Evolutionary conservation across 371 early-diverging fungal species (phyloP).

Genomic region (Lichtheimia ornata): DNA sequence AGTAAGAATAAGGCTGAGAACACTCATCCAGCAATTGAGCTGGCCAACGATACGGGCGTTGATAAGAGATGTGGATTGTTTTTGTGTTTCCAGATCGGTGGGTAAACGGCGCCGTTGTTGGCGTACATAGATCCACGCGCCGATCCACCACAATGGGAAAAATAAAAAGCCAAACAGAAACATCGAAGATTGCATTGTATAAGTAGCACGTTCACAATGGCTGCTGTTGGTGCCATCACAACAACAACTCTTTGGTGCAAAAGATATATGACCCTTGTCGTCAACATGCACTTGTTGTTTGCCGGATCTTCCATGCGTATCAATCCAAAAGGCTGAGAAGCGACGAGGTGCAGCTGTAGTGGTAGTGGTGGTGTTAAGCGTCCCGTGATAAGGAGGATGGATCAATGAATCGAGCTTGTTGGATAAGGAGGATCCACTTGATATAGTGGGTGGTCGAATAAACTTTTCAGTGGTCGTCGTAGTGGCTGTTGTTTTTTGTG

Average conservation of each 20-base stretch:
- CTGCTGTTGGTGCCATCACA: too few species aligned
- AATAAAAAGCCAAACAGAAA: constrained; percentile 18
- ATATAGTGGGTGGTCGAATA: constrained; percentile 12
- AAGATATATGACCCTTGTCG: neutral
- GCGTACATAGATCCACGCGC: constrained; percentile 15
- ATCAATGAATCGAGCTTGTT: constrained; percentile 11
- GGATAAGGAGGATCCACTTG: constrained; percentile 8
- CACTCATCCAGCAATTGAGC: constrained; percentile 20
- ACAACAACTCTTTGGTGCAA: neutral
- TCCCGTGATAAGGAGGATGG: neutral
- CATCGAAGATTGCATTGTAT: constrained; percentile 7
- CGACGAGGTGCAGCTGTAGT: constrained; percentile 6
- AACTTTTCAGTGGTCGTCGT: neutral
- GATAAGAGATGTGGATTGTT: constrained; percentile 6
- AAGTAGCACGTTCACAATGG: neutral
- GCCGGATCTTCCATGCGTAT: constrained; percentile 8
- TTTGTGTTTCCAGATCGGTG: neutral
- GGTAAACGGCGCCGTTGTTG: constrained; percentile 8
- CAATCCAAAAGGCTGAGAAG: constrained; percentile 19
- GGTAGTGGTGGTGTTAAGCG: neutral
- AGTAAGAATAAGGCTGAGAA: constrained; percentile 11
- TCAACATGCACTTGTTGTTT: constrained; percentile 13
- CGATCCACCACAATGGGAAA: constrained; percentile 21
- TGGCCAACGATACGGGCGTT: constrained; percentile 9
- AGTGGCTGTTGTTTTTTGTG: too few species aligned